A percentile compares a stretch with the other conserved stretches of the same genome.
Conservation (phyloP, 352 stramenopile genomes). For the Albugo candida region DNA sequence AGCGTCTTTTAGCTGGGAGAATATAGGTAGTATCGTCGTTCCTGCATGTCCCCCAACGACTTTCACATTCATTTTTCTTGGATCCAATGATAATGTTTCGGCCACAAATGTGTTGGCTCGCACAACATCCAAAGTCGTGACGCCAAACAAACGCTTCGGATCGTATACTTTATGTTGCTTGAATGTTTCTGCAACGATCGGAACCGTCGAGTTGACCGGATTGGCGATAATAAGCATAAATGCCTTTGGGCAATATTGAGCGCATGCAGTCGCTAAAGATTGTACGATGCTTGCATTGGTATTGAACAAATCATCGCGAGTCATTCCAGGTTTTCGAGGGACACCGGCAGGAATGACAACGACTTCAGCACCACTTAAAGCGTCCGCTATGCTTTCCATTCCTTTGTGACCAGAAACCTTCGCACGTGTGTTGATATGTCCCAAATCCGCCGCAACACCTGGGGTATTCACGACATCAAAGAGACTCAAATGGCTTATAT, state of each 20-base stretch:
- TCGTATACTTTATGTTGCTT: conserved; percentile 94
- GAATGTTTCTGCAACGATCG: conserved; percentile 97
- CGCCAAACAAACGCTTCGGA: conserved; percentile 93
- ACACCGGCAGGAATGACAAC: conserved; percentile 99
- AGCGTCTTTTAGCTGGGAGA: conserved; percentile 88
- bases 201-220: conserved; percentile 98
- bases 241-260: conserved; percentile 91
- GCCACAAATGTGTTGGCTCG: conserved; percentile 92
- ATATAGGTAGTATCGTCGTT: conserved; percentile 97
- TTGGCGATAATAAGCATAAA: conserved; percentile 97
- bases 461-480: conserved; percentile 98
- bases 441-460: conserved; percentile 94
- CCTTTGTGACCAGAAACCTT: conserved; percentile 49
- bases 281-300: conserved; percentile 94
- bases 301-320: conserved; percentile 90
- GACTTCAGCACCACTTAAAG: conserved; percentile 78
- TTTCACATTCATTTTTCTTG: conserved; percentile 70
- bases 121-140: conserved; percentile 97
- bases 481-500: conserved; percentile 91
- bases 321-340: conserved; percentile 97
- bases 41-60: conserved; percentile 98
- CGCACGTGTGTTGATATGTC: conserved; percentile 80
- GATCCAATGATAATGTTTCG: conserved; percentile 60
- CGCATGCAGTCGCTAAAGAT: conserved; percentile 85
- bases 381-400: conserved; percentile 58